Percentiles rank a stretch among this genome's conserved stretches.
Conservation (phyloP, 805 yeast species). For the Barnettozyma vustinii region DNA sequence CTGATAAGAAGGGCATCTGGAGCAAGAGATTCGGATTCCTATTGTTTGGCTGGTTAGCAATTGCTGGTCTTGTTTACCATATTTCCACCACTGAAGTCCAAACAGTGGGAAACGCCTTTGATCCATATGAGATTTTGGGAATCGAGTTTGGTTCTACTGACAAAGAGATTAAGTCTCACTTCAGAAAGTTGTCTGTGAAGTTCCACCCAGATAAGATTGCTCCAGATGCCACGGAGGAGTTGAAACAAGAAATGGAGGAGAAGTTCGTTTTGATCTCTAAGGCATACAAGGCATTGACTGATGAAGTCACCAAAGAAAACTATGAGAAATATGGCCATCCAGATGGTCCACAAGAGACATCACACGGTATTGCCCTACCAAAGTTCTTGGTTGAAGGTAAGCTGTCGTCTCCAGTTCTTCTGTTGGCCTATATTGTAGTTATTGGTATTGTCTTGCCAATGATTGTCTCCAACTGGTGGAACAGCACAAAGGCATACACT, state of each 20-base stretch:
- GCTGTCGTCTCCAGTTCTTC: slow-evolving; percentile 53
- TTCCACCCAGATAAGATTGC: slow-evolving; percentile 92
- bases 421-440: slow-evolving; percentile 59
- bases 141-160: slow-evolving; percentile 65
- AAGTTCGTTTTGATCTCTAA: slow-evolving; percentile 75
- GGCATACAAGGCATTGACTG: slow-evolving; percentile 94
- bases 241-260: slow-evolving; percentile 57
- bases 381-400: slow-evolving; percentile 82
- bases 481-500: slow-evolving; percentile 69
- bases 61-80: slow-evolving; percentile 36
- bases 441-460: slow-evolving; percentile 78
- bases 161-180: slow-evolving; percentile 72
- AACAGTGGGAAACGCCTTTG: slow-evolving; percentile 54
- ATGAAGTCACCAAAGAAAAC: slow-evolving; percentile 77
- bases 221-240: slow-evolving; percentile 46
- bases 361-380: slow-evolving; percentile 95
- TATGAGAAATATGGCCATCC: slow-evolving; percentile 91
- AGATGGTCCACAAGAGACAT: slow-evolving; percentile 88
- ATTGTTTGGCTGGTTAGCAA: slow-evolving; percentile 22
- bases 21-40: slow-evolving; percentile 17
- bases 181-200: slow-evolving; percentile 80
- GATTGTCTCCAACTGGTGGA: slow-evolving; percentile 89
- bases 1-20: slow-evolving; percentile 7
- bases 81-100: slow-evolving; percentile 28
- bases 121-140: slow-evolving; percentile 86